phyloP scores from a whole-genome alignment of 1,139 yeast species.

The Suhomyces wounanorum region DNA sequence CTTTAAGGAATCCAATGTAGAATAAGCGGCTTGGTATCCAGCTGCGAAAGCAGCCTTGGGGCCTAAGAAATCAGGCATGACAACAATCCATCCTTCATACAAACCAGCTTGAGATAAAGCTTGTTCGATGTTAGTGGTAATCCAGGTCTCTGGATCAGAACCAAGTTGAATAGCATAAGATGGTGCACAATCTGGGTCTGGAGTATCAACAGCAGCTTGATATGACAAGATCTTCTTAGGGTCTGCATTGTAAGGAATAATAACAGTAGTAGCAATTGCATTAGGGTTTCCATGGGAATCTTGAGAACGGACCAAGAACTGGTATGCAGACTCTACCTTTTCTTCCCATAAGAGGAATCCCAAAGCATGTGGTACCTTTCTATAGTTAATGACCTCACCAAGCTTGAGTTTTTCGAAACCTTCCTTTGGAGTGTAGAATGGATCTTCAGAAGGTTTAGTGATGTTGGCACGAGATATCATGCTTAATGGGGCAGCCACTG shows the following conservation, averaged over 20 bases:
- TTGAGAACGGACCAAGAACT: constrained; percentile 35
- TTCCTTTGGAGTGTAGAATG: constrained; percentile 30
- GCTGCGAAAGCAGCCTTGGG: constrained; percentile 30
- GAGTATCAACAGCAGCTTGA: constrained; percentile 37
- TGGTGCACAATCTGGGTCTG: constrained; percentile 32
- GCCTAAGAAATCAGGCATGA: constrained; percentile 39
- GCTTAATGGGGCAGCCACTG: constrained; percentile 1
- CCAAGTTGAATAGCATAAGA: constrained; percentile 31
- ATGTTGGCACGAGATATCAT: not conserved
- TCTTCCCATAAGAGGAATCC: constrained; percentile 12
- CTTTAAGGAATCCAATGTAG: constrained; percentile 30
- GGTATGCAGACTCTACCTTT: constrained; percentile 29
- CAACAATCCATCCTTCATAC: constrained; percentile 34
- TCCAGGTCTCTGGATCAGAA: constrained; percentile 15
- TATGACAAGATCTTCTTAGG: constrained; percentile 32
- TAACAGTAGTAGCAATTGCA: constrained; percentile 33
- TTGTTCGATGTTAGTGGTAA: constrained; percentile 12
- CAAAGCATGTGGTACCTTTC: constrained; percentile 16
- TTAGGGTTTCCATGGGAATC: constrained; percentile 35
- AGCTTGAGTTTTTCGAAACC: constrained; percentile 25
- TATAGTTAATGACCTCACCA: constrained; percentile 30
- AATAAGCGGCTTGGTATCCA: constrained; percentile 32
- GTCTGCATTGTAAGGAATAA: constrained; percentile 35
- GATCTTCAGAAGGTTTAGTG: constrained; percentile 20
- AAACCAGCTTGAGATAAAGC: constrained; percentile 17